Percentiles rank a stretch among this genome's conserved stretches.
Conservation (phyloP, 306 rosid species). For the Trichosanthes cucumerina region DNA sequence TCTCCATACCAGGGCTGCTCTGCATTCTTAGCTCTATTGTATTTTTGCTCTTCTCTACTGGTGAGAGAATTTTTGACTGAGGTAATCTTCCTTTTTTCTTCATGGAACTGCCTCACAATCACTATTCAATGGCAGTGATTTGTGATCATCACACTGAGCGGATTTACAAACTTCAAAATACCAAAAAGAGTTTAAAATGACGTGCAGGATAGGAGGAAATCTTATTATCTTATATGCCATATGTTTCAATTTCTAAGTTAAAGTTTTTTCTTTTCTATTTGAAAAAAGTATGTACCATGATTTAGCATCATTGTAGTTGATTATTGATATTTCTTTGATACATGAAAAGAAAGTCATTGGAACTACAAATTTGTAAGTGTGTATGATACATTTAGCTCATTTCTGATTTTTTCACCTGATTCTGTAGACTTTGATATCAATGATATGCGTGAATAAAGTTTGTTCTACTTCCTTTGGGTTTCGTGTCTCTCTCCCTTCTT, state of each 20-base stretch:
- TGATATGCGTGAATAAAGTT: not conserved
- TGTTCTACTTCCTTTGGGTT: not conserved
- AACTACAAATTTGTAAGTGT: not conserved
- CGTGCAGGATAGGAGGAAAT: not conserved
- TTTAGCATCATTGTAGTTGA: not conserved
- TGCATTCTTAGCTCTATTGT: slow-evolving; percentile 70
- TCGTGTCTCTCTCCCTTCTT: not conserved
- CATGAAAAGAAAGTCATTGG: not conserved
- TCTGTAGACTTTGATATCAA: not conserved
- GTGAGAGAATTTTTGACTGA: slow-evolving; percentile 94
- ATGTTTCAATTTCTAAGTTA: not conserved
- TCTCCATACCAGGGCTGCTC: slow-evolving; percentile 70
- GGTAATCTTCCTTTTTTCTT: slow-evolving; percentile 16
- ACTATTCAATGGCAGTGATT: not conserved
- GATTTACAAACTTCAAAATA: not conserved
- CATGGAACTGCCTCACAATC: slow-evolving; percentile 6
- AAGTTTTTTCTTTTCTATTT: not conserved
- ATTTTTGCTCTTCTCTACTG: slow-evolving; percentile 71
- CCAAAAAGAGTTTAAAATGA: not conserved
- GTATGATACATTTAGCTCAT: not conserved
- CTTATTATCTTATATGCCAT: not conserved
- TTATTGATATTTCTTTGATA: not conserved
- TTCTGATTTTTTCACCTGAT: not conserved
- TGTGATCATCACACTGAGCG: not conserved
- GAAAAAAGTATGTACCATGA: not conserved